phyloP scores from a whole-genome alignment of 2,329 filamentous ascomycete genomes.

The Ascochyta clinopodiicola region DNA sequence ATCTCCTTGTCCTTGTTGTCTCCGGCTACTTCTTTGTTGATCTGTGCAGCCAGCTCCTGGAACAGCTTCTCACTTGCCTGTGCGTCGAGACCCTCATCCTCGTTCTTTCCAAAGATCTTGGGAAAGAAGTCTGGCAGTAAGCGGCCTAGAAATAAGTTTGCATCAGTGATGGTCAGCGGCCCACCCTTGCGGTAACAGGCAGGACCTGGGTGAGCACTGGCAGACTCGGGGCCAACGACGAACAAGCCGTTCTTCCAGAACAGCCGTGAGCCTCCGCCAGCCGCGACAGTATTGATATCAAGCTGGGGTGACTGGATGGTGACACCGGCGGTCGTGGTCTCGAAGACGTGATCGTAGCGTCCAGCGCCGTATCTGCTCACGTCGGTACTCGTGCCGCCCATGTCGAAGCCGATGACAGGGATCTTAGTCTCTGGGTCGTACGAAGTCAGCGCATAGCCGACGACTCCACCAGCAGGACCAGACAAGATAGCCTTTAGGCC shows the following conservation, averaged over 20 bases:
- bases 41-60: slow-evolving; percentile 74
- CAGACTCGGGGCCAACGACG: slow-evolving; percentile 87
- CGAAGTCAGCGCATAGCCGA: slow-evolving; percentile 89
- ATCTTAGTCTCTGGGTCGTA: slow-evolving; percentile 83
- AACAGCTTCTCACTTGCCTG: slow-evolving; percentile 78
- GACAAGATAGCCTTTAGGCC: slow-evolving; percentile 86
- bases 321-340: slow-evolving; percentile 92
- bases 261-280: slow-evolving; percentile 82
- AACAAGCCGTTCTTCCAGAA: slow-evolving; percentile 92
- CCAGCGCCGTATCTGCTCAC: slow-evolving; percentile 87
- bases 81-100: slow-evolving; percentile 79
- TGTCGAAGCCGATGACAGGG: slow-evolving; percentile 93
- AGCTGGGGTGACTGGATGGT: slow-evolving; percentile 91
- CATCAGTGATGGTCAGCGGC: slow-evolving; percentile 90
- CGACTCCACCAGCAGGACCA: slow-evolving; percentile 90
- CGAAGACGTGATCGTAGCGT: slow-evolving; percentile 90
- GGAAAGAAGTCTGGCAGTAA: slow-evolving; percentile 91
- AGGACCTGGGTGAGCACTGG: slow-evolving; percentile 86
- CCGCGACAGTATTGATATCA: slow-evolving; percentile 94
- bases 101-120: slow-evolving; percentile 91
- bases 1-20: slow-evolving; percentile 65
- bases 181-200: slow-evolving; percentile 91
- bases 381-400: slow-evolving; percentile 93
- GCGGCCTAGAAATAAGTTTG: slow-evolving; percentile 83
- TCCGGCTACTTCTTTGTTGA: slow-evolving; percentile 77